Evolutionary conservation across 2,329 filamentous ascomycete species (phyloP), one percentile per base, ranked within the genome.

Genomic region (Arthrobotrys musiformis): DNA sequence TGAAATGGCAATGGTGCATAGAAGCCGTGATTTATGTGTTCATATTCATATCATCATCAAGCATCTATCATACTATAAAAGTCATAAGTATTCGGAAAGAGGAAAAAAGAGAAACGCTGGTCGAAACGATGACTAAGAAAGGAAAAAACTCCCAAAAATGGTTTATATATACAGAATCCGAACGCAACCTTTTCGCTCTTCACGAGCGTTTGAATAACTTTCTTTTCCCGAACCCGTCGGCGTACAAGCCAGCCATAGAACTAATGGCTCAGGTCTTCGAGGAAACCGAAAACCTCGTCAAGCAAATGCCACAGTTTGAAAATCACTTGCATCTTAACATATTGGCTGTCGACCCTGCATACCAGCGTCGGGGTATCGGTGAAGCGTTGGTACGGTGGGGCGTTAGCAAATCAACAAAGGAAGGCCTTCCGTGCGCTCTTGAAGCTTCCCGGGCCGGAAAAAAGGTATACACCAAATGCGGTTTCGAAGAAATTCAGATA

Each of bases 301-400:
- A 35, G 9, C 37, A 48, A 26, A 33, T 62, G 42, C 73, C 64
- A 4, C 35, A 48, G 4, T 77, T 70, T 28, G 48, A 64, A 50
- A 70, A 64, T 26, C 61, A 77, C 19, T 66, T 70, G 46, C 73
- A 77, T 24, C 50, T 77, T 22, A 77, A 77, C 33, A 61, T 70
- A 30, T 48, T 77, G 9, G 73, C 37, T 26, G 73, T 77, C 40
- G 73, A 77, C 37, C 73, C 73, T 11, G 42, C 50, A 46, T 77
- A 70, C 28, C 73, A 77, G 26, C 66, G 66, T 17, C 66, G 66
- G 17, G 73, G 73, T 22, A 68, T 77, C 22, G 73, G 73, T 15
- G 60, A 68, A 50, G 42, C 40, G 5, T 54, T 77, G 17, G 73
- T 70, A 33, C 40, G 19, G 2, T 77, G 73, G 73, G 73, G 73